Percentiles rank a stretch among this genome's conserved stretches.
phyloP scores from a whole-genome alignment of 2,329 filamentous ascomycete species.

The Ceratocystiopsis minuta region DNA sequence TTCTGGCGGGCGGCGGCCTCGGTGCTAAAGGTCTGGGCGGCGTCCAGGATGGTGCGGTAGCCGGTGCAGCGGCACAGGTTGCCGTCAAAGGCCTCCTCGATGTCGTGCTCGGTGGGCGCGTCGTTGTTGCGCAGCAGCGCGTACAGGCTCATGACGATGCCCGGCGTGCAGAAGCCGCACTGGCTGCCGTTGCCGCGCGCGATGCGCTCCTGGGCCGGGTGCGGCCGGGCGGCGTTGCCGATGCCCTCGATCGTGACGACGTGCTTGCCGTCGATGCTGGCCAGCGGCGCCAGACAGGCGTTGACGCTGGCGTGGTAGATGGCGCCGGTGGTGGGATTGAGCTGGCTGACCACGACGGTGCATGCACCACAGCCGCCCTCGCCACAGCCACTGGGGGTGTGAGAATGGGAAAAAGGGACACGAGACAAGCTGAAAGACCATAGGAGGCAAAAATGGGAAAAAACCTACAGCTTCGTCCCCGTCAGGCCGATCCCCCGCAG shows the following conservation, averaged over 20 bases:
- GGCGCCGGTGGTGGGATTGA: constrained; percentile 77
- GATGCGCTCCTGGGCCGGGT: constrained; percentile 80
- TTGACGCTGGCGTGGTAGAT: constrained; percentile 97
- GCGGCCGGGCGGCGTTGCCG: constrained; percentile 68
- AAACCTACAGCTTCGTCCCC: constrained; percentile 63
- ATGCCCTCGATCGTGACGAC: constrained; percentile 96
- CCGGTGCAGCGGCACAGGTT: constrained; percentile 93
- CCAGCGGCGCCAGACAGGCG: constrained; percentile 80
- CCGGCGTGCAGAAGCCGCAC: constrained; percentile 87
- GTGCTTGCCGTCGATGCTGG: constrained; percentile 92
- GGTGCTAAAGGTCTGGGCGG: constrained; percentile 71
- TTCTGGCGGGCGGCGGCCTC: constrained; percentile 19
- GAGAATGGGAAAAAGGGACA: background rate
- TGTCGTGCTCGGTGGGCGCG: constrained; percentile 57
- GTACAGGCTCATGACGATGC: constrained; percentile 96
- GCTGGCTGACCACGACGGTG: constrained; percentile 85
- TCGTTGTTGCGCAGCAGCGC: constrained; percentile 75
- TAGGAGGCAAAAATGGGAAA: background rate
- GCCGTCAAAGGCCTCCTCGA: constrained; percentile 94
- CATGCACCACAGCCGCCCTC: constrained; percentile 95
- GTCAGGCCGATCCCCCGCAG: constrained; percentile 82
- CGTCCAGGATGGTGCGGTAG: constrained; percentile 84
- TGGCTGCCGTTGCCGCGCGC: constrained; percentile 80
- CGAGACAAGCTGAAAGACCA: background rate
- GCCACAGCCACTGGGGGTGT: constrained; percentile 52